Evolutionary conservation across 495 filamentous ascomycete species (phyloP).

Genomic region (Niebla homalea): DNA sequence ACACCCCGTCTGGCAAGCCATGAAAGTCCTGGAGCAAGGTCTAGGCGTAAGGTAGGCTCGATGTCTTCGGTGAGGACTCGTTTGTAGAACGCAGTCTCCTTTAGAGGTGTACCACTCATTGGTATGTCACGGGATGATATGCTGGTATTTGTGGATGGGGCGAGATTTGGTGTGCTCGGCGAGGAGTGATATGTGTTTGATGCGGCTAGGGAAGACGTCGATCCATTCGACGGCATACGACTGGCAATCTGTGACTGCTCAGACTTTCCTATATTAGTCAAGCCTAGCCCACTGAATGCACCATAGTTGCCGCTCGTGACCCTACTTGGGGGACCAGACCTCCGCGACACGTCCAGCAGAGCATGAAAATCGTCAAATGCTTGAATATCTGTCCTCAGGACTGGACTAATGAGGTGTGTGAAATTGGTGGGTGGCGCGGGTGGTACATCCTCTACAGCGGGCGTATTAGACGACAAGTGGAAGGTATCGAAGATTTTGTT

Average conservation of each 20-base stretch:
- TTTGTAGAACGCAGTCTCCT: slow-evolving; percentile 91
- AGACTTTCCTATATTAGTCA: slow-evolving; percentile 36
- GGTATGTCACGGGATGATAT: slow-evolving; percentile 19
- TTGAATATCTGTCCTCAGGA: slow-evolving; percentile 67
- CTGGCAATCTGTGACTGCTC: slow-evolving; percentile 7
- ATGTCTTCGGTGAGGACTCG: slow-evolving; percentile 77
- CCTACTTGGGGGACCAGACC: slow-evolving; percentile 44
- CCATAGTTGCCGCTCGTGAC: slow-evolving; percentile 57
- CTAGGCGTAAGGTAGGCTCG: slow-evolving; percentile 82
- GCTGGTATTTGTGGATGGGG: slow-evolving; percentile 13
- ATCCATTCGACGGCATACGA: slow-evolving; percentile 24
- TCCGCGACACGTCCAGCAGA: slow-evolving; percentile 54
- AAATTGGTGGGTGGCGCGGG: slow-evolving; percentile 80
- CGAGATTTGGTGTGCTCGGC: slow-evolving; percentile 18
- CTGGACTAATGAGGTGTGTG: slow-evolving; percentile 63
- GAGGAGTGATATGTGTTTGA: slow-evolving; percentile 27
- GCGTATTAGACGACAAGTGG: slow-evolving; percentile 31
- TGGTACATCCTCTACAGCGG: slow-evolving; percentile 42
- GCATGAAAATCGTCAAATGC: slow-evolving; percentile 78
- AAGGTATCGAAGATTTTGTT: slow-evolving; percentile 30
- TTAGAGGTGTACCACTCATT: slow-evolving; percentile 40
- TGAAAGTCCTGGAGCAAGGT: slow-evolving; percentile 78
- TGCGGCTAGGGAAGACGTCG: slow-evolving; percentile 32
- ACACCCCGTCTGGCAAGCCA: slow-evolving; percentile 84
- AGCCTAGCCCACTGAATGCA: slow-evolving; percentile 45